phyloP scores from a whole-genome alignment of 2,329 filamentous ascomycete species.

The Penicillium glabrum region DNA sequence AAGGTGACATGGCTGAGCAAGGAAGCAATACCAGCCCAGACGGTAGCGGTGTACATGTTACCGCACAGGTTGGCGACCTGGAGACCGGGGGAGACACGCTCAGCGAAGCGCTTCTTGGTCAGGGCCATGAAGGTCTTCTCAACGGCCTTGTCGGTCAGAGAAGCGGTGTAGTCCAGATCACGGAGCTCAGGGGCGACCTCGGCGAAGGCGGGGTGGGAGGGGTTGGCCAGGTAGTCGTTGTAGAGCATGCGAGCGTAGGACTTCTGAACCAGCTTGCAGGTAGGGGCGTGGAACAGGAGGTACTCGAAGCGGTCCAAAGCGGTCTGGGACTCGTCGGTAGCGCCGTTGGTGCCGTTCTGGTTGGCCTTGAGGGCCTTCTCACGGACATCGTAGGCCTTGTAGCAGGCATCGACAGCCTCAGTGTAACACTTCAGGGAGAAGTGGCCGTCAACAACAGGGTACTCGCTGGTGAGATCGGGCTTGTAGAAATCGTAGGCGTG shows the following conservation, averaged over 20 bases:
- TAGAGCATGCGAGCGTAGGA: slow-evolving; percentile 81
- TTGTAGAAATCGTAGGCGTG: slow-evolving; percentile 91
- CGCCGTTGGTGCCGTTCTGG: slow-evolving; percentile 52
- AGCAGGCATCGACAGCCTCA: slow-evolving; percentile 76
- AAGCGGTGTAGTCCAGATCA: slow-evolving; percentile 76
- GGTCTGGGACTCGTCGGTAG: slow-evolving; percentile 54
- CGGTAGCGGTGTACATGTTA: slow-evolving; percentile 64
- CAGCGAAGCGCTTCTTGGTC: slow-evolving; percentile 80
- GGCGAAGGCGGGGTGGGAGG: slow-evolving; percentile 65
- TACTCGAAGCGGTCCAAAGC: slow-evolving; percentile 80
- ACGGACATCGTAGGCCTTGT: slow-evolving; percentile 75
- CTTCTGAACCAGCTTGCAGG: slow-evolving; percentile 84
- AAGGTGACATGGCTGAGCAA: slow-evolving; percentile 65
- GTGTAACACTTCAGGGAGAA: slow-evolving; percentile 81
- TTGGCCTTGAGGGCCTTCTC: slow-evolving; percentile 60
- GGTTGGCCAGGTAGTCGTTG: slow-evolving; percentile 77
- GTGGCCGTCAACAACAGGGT: slow-evolving; percentile 81
- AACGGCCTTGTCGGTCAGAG: slow-evolving; percentile 75
- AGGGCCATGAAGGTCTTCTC: slow-evolving; percentile 86
- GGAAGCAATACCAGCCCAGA: slow-evolving; percentile 57
- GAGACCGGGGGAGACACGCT: slow-evolving; percentile 71
- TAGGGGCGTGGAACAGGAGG: slow-evolving; percentile 78
- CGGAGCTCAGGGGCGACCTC: slow-evolving; percentile 75
- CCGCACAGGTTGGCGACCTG: slow-evolving; percentile 74
- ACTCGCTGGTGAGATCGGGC: slow-evolving; percentile 83